These are phyloP conservation scores for Madurella mycetomatis DNA, from an alignment of 2,329 filamentous ascomycete genomes.

Conservation along the genomic window DNA sequence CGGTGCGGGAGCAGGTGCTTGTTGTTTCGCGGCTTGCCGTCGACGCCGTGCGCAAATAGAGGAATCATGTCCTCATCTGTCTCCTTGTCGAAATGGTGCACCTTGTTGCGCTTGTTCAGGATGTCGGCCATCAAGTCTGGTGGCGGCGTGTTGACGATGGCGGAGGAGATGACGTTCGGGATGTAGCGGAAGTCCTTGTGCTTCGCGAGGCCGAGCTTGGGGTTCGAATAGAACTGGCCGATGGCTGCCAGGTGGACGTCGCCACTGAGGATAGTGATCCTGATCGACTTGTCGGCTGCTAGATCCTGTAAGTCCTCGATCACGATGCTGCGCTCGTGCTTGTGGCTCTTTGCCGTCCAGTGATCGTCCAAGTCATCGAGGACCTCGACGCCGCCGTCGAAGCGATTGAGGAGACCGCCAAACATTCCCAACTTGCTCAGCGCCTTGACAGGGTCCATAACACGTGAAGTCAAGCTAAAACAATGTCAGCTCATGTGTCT, in stretches of 20 bases:
- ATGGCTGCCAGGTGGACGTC: slow-evolving; percentile 91
- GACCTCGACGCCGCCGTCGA: slow-evolving; percentile 88
- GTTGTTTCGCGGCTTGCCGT: slow-evolving; percentile 86
- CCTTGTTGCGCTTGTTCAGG: slow-evolving; percentile 87
- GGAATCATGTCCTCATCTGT: slow-evolving; percentile 97
- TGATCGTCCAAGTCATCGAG: slow-evolving; percentile 92
- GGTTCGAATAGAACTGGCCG: slow-evolving; percentile 92
- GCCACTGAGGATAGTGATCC: slow-evolving; percentile 86
- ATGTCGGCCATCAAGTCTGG: slow-evolving; percentile 85
- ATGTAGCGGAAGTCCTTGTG: slow-evolving; percentile 95
- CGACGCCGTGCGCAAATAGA: slow-evolving; percentile 83
- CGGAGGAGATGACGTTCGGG: slow-evolving; percentile 90
- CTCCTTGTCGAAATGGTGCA: slow-evolving; percentile 65
- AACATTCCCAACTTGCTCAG: slow-evolving; percentile 77
- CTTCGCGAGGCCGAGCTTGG: slow-evolving; percentile 73
- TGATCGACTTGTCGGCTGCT: slow-evolving; percentile 85
- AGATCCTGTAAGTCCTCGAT: slow-evolving; percentile 90
- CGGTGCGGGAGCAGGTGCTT: slow-evolving; percentile 81
- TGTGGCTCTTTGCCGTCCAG: slow-evolving; percentile 95
- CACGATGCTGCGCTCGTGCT: slow-evolving; percentile 79
- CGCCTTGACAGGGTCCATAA: slow-evolving; percentile 86
- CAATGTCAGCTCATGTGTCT: slow-evolving; percentile 11
- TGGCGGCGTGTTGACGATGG: slow-evolving; percentile 88
- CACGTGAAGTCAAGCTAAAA: slow-evolving; percentile 69
- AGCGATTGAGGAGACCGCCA: slow-evolving; percentile 76